phyloP scores from a whole-genome alignment of 2,329 filamentous ascomycete genomes.

The Talaromyces funiculosus region DNA sequence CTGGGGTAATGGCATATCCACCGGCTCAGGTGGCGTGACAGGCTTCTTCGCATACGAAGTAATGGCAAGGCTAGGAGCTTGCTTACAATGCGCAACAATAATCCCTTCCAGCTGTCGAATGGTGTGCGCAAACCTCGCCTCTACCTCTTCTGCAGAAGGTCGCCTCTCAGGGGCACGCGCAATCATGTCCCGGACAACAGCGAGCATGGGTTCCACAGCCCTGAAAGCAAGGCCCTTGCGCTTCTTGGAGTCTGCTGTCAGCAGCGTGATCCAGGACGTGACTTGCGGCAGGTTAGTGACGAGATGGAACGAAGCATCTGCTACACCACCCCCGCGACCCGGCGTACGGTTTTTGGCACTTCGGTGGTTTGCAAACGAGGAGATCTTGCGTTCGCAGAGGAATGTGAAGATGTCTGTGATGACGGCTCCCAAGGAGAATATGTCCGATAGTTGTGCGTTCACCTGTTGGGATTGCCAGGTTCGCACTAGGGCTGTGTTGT shows the following conservation, averaged over 20 bases:
- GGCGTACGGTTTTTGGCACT: constrained; percentile 47
- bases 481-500: constrained; percentile 27
- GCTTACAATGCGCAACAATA: constrained; percentile 13
- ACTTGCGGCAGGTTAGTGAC: constrained; percentile 48
- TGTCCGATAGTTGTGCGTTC: constrained; percentile 42
- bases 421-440: constrained; percentile 56
- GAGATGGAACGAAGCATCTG: constrained; percentile 55
- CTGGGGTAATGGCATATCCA: constrained; percentile 2
- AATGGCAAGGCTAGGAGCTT: not conserved
- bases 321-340: constrained; percentile 44
- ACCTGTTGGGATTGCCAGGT: constrained; percentile 35
- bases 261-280: constrained; percentile 49
- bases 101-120: constrained; percentile 19
- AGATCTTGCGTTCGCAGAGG: constrained; percentile 52
- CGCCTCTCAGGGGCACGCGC: constrained; percentile 28
- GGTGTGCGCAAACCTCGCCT: constrained; percentile 20
- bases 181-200: constrained; percentile 35
- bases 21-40: not conserved
- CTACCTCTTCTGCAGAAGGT: constrained; percentile 28
- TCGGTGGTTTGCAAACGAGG: constrained; percentile 53
- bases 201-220: constrained; percentile 35
- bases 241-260: constrained; percentile 46
- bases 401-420: constrained; percentile 56
- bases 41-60: not conserved
- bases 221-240: constrained; percentile 34